Evolutionary conservation across 441 rosid species (phyloP).

Genomic region (Euphorbia corollata): DNA sequence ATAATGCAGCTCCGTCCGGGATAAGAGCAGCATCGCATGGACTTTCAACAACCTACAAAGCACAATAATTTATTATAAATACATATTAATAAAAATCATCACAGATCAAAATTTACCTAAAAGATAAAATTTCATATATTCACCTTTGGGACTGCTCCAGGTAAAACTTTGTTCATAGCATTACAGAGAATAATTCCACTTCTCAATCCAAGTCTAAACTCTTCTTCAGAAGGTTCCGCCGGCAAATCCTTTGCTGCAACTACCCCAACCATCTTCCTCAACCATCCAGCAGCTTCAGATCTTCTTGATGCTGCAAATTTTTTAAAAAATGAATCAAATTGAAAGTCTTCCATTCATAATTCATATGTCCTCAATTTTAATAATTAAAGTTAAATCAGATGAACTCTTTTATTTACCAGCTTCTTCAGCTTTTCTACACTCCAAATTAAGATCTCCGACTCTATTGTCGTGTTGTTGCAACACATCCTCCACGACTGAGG

Average conservation of each 20-base stretch:
- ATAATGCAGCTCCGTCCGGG: constrained; percentile 92
- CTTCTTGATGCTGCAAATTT: constrained; percentile 53
- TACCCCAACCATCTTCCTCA: constrained; percentile 74
- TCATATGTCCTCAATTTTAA: too few relatives aligned
- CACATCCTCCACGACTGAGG: constrained; percentile 76
- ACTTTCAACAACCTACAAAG: constrained; percentile 71
- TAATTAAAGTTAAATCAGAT: too few relatives aligned
- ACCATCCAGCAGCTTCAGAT: constrained; percentile 80
- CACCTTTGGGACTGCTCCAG: constrained; percentile 79
- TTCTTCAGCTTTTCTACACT: constrained; percentile 72
- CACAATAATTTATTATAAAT: constrained; percentile 1
- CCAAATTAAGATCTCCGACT: constrained; percentile 55
- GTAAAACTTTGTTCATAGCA: constrained; percentile 66
- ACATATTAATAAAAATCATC: neutral
- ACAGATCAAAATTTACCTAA: neutral
- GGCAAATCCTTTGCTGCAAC: constrained; percentile 79
- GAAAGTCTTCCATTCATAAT: too few relatives aligned
- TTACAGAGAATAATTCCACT: constrained; percentile 86
- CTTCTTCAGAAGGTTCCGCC: constrained; percentile 81
- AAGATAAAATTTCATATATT: neutral
- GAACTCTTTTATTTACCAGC: constrained; percentile 49
- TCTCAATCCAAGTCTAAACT: constrained; percentile 73
- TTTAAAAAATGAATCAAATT: too few relatives aligned
- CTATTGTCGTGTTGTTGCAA: constrained; percentile 68
- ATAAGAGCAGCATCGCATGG: constrained; percentile 69